phyloP scores from a whole-genome alignment of 1,284 basidiomycete species.

The Boletellus dicymbophilus region DNA sequence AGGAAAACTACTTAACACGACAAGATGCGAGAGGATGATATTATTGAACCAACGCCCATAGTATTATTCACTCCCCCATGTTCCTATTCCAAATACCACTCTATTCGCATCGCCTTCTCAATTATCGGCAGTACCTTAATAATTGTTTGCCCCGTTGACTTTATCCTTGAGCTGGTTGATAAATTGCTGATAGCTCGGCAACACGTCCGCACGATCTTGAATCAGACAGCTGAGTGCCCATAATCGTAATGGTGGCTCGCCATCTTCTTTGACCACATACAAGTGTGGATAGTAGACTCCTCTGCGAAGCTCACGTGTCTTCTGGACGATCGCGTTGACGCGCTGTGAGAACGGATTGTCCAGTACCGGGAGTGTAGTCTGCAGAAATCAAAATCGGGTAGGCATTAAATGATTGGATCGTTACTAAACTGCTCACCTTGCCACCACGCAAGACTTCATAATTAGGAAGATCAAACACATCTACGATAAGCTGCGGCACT shows the following conservation, averaged over 20 bases:
- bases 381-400: not conserved
- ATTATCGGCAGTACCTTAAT: no score
- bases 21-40: no score
- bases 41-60: no score
- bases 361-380: constrained; percentile 85
- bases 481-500: constrained; percentile 90
- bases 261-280: constrained; percentile 99
- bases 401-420: constrained; percentile 3
- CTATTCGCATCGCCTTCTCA: not conserved
- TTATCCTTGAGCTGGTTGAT: constrained; percentile 78
- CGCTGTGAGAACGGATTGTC: constrained; percentile 95
- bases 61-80: no score
- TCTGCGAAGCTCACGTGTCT: constrained; percentile 87
- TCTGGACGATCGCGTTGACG: constrained; percentile 91
- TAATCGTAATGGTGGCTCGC: constrained; percentile 89
- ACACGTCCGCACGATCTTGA: constrained; percentile 94
- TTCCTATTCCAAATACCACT: constrained; percentile 1
- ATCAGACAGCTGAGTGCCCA: constrained; percentile 96
- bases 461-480: constrained; percentile 91
- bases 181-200: constrained; percentile 96
- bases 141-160: constrained; percentile 43
- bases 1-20: no score
- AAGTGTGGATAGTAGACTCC: constrained; percentile 94
- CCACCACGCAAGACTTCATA: constrained; percentile 91
- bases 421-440: constrained; percentile 60